Evolutionary conservation across 73 alveolate species (phyloP).

Genomic region (Halteria grandinella): DNA sequence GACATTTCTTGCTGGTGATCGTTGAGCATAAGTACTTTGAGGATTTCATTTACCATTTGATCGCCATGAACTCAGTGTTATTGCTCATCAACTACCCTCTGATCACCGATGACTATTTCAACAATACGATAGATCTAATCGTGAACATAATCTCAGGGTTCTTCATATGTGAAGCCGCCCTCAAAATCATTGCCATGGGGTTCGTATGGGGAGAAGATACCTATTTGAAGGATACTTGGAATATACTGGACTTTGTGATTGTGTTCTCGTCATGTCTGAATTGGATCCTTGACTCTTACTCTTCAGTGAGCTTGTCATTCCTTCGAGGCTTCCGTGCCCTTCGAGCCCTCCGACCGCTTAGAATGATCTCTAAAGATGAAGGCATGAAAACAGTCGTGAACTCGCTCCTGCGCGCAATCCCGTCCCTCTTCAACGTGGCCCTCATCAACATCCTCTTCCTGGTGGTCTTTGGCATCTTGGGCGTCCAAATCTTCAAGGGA

Average conservation of each 20-base stretch:
- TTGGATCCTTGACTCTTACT: slow-evolving; percentile 38
- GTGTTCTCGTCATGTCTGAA: slow-evolving; percentile 44
- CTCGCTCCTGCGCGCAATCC: slow-evolving; percentile 66
- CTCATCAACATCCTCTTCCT: slow-evolving; percentile 70
- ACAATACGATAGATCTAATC: slow-evolving; percentile 1
- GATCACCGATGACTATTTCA: slow-evolving; percentile 1
- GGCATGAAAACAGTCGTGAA: slow-evolving; percentile 76
- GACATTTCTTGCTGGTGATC: slow-evolving; percentile 8
- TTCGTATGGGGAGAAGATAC: slow-evolving; percentile 51
- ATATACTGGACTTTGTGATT: slow-evolving; percentile 63
- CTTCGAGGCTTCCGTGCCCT: slow-evolving; percentile 75
- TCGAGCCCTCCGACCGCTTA: slow-evolving; percentile 78
- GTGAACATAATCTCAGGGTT: slow-evolving; percentile 31
- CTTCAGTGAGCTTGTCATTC: slow-evolving; percentile 32
- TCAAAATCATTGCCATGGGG: slow-evolving; percentile 59
- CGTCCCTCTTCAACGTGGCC: slow-evolving; percentile 76
- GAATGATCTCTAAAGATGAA: slow-evolving; percentile 80
- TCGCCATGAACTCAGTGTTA: slow-evolving; percentile 54
- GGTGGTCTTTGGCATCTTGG: slow-evolving; percentile 79
- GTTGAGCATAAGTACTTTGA: slow-evolving; percentile 69
- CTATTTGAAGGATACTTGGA: slow-evolving; percentile 66
- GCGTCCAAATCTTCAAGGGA: slow-evolving; percentile 78
- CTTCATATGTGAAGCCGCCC: slow-evolving; percentile 55
- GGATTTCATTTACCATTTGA: slow-evolving; percentile 56
- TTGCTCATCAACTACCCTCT: slow-evolving; percentile 67